Conservation (phyloP, 1,139 yeast species). For the Hyphopichia khmerensis region DNA sequence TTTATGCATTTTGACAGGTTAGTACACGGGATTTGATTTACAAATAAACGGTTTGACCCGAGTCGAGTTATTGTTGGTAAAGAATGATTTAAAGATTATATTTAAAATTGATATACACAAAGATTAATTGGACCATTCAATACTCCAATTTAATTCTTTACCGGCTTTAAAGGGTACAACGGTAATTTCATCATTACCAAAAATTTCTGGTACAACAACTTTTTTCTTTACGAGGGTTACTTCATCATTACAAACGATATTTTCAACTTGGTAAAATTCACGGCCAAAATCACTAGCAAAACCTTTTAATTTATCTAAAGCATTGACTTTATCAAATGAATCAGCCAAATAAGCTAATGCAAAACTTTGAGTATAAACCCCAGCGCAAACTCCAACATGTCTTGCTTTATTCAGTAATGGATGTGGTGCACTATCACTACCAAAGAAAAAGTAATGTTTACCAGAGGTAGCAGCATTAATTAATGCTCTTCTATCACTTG, state of each 20-base stretch:
- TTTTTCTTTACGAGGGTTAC: slow-evolving; percentile 52
- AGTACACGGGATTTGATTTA: no score
- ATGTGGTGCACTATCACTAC: slow-evolving; percentile 98
- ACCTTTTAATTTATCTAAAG: slow-evolving; percentile 61
- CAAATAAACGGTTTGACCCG: no score
- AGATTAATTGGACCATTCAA: slow-evolving; percentile 55
- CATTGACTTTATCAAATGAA: slow-evolving; percentile 67
- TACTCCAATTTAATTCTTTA: slow-evolving; percentile 67
- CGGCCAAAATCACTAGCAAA: slow-evolving; percentile 80
- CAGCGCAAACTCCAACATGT: slow-evolving; percentile 90
- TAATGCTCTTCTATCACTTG: slow-evolving; percentile 76
- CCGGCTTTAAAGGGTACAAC: slow-evolving; percentile 95
- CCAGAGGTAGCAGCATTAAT: slow-evolving; percentile 90
- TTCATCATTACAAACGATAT: slow-evolving; percentile 43
- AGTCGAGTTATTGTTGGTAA: no score
- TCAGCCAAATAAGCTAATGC: slow-evolving; percentile 85
- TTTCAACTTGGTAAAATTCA: slow-evolving; percentile 59
- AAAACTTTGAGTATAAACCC: slow-evolving; percentile 87
- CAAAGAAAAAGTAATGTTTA: slow-evolving; percentile 89
- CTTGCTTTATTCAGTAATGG: slow-evolving; percentile 75
- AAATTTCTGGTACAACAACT: slow-evolving; percentile 57
- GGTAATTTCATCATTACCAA: slow-evolving; percentile 45
- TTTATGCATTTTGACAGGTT: no score
- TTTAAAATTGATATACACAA: background rate
- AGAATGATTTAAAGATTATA: background rate